A percentile compares a stretch with the other conserved stretches of the same genome.
Conservation (phyloP, 2,329 filamentous ascomycete species). For the Colletotrichum paranaense region DNA sequence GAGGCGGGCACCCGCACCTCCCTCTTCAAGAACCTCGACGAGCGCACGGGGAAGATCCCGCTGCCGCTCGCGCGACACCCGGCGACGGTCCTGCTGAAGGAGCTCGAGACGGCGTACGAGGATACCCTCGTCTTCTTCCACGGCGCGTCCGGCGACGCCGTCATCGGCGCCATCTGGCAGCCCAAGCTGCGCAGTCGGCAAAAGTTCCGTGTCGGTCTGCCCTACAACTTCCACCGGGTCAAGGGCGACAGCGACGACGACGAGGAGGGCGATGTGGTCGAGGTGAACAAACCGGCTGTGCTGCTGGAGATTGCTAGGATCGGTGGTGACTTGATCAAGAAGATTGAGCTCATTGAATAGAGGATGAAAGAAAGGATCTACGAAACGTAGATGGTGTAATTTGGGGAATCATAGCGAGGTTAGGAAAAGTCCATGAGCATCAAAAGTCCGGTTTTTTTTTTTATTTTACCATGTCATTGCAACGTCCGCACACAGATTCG, state of each 20-base stretch:
- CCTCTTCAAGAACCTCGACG: conserved; percentile 85
- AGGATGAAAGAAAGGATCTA: conserved; percentile 11
- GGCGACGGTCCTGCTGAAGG: conserved; percentile 70
- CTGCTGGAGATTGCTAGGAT: conserved; percentile 78
- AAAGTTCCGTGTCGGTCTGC: conserved; percentile 76
- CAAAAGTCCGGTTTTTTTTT: not conserved
- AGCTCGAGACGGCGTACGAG: conserved; percentile 75
- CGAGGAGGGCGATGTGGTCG: conserved; percentile 60
- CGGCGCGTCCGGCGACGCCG: conserved; percentile 65
- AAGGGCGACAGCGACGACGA: conserved; percentile 42
- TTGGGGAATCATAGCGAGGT: conserved; percentile 4
- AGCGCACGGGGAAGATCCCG: conserved; percentile 58
- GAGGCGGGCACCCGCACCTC: conserved; percentile 51
- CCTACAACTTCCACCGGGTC: conserved; percentile 64
- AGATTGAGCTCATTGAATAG: conserved; percentile 63
- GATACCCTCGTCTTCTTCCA: conserved; percentile 84
- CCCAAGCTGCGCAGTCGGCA: conserved; percentile 63
- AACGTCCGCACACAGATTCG: not conserved
- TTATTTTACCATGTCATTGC: too few relatives aligned
- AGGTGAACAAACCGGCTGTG: conserved; percentile 75
- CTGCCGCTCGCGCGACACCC: conserved; percentile 69
- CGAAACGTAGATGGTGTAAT: not conserved
- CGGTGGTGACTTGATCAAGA: conserved; percentile 75
- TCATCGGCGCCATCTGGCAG: conserved; percentile 71
- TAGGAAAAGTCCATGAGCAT: not conserved